Percentiles rank a stretch among this genome's conserved stretches.
Evolutionary conservation across 2,329 filamentous ascomycete genomes (phyloP).

Genomic region (Cytospora chrysosperma): DNA sequence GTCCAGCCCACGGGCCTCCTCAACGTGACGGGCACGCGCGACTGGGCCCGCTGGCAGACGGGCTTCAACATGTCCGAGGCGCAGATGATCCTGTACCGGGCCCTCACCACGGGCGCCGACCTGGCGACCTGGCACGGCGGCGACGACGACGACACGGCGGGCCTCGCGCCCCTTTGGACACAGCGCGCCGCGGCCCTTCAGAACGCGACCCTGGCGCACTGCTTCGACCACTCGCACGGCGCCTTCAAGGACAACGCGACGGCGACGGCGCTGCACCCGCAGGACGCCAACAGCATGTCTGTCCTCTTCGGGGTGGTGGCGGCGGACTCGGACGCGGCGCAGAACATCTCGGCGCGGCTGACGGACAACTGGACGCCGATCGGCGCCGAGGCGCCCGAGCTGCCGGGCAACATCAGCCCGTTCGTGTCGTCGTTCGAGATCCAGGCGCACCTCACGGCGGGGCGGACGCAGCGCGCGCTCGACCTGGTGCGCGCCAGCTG

Average conservation of each 20-base stretch:
- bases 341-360: constrained; percentile 44
- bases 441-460: constrained; percentile 52
- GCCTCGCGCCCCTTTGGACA: constrained; percentile 41
- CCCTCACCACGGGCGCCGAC: constrained; percentile 50
- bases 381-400: constrained; percentile 55
- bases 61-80: constrained; percentile 51
- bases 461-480: constrained; percentile 50
- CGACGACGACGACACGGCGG: constrained; percentile 26
- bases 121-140: constrained; percentile 47
- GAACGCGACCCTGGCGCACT: constrained; percentile 44
- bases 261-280: constrained; percentile 51
- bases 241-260: constrained; percentile 56
- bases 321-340: constrained; percentile 33
- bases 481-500: constrained; percentile 55
- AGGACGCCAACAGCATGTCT: constrained; percentile 60
- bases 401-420: constrained; percentile 56
- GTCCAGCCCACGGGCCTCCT: constrained; percentile 39
- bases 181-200: constrained; percentile 41
- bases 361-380: constrained; percentile 54
- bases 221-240: constrained; percentile 48
- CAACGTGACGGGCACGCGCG: constrained; percentile 48
- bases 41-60: constrained; percentile 51
- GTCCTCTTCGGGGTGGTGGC: constrained; percentile 48
- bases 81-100: constrained; percentile 54
- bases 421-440: constrained; percentile 61